Evolutionary conservation across 345 rosid genomes (phyloP), one percentile per base, ranked within the genome.

Genomic region (Abelmoschus esculentus): DNA sequence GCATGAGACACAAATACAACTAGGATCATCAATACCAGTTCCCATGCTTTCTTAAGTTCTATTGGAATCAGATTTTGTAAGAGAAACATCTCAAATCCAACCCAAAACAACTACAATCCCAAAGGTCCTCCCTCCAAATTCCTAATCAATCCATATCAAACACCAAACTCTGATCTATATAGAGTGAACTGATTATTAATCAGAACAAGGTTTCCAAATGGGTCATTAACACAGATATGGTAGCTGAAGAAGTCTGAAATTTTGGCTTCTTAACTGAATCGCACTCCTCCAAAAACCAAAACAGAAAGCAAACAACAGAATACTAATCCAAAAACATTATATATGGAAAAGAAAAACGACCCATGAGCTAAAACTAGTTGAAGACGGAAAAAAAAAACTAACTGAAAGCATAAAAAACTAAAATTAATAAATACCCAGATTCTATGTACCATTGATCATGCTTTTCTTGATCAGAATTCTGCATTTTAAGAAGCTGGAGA

Each of bases 371-470:
- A 61, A 70, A 58, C 49, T 19, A 60, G 3, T n/a, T 46, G 8
- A 7, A 76, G 26, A 22, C 26, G 26, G 26, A 1, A 22, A 22
- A n/a, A 32, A 68, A 66, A 68, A 18, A 67, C 64, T 15, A 57
- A 53, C 61, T 69, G 12, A 61, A 6, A 17, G 31, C 50, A 46
- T 18, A 53, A 66, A 77, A 75, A 28, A 12, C 46, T 61, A 40
- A 62, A 38, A 22, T 22, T 8, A 49, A 64, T 10, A 49, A 64
- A 79, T 29, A 69, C 70, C 76, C 74, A 69, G 64, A 60, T 8
- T 71, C 64, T 44, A 11, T 54, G 74, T 78, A 88, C 93, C 62
- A 28, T 13, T 29, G 38, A 58, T 58, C 62, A 28, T 1, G 38
- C 62, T 29, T 13, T 28, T 12, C 62, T 28, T 58, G n/a, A 28